Percentiles rank a stretch among this genome's conserved stretches.
These are phyloP conservation scores for Ceratocystis destructans DNA, from an alignment of 2,329 filamentous ascomycete species.

Conservation along the genomic window DNA sequence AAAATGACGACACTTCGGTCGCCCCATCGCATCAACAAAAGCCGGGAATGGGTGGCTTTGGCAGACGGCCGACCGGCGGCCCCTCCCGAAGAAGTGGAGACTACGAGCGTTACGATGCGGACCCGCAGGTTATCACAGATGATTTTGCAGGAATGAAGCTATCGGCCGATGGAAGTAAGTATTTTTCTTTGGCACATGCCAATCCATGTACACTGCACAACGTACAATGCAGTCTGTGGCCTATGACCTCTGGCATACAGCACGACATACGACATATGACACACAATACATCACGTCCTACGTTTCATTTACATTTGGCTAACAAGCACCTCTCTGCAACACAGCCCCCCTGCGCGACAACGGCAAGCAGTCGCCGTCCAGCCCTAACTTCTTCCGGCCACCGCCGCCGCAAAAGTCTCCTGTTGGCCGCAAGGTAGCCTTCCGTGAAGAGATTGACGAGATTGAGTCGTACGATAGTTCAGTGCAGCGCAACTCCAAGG, in stretches of 20 bases:
- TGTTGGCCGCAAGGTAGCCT: slow-evolving; percentile 41
- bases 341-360: slow-evolving; percentile 40
- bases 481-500: slow-evolving; percentile 42
- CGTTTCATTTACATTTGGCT: slow-evolving; percentile 21
- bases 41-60: slow-evolving; percentile 22
- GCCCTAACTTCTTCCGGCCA: slow-evolving; percentile 63
- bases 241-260: too few species aligned
- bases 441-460: slow-evolving; percentile 57
- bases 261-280: too few species aligned
- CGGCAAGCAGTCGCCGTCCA: slow-evolving; percentile 46
- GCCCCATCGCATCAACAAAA: slow-evolving; percentile 8
- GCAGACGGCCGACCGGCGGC: slow-evolving; percentile 43
- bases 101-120: slow-evolving; percentile 84
- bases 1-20: slow-evolving; percentile 35
- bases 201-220: not conserved
- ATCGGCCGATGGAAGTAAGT: slow-evolving; percentile 48
- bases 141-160: slow-evolving; percentile 67
- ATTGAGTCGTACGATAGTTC: slow-evolving; percentile 57
- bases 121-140: slow-evolving; percentile 77
- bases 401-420: slow-evolving; percentile 40
- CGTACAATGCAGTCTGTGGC: too few species aligned
- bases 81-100: slow-evolving; percentile 63
- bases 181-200: not conserved
- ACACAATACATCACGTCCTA: not conserved
- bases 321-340: slow-evolving; percentile 19